Evolutionary conservation across 2,329 filamentous ascomycete species (phyloP).

Genomic region (Gaeumannomyces tritici): DNA sequence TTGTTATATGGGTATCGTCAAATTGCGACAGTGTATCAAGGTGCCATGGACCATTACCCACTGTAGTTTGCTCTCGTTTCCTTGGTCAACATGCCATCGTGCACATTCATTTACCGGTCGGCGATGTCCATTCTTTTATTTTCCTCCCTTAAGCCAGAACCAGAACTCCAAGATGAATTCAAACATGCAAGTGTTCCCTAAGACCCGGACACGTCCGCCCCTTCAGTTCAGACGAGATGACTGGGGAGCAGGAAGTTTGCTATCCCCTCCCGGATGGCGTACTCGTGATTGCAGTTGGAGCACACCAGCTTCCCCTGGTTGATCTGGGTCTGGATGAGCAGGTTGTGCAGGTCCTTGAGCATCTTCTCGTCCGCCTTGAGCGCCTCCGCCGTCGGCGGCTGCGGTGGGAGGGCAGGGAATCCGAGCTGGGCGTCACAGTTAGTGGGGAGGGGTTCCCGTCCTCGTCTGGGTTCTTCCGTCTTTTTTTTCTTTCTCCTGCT

Average conservation of each 20-base stretch:
- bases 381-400: conserved; percentile 52
- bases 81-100: not conserved
- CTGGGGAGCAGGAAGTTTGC: conserved; percentile 92
- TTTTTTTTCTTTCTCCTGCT: not conserved
- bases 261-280: conserved; percentile 89
- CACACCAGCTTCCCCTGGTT: conserved; percentile 83
- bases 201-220: not conserved
- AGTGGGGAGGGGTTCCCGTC: conserved; percentile 1
- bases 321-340: conserved; percentile 85
- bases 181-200: not conserved
- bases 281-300: conserved; percentile 80
- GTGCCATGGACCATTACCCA: not conserved
- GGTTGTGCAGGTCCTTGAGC: conserved; percentile 66
- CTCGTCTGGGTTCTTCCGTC: not conserved
- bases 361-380: conserved; percentile 58
- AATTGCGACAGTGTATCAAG: not conserved
- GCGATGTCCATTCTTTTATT: not conserved
- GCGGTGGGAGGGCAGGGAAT: conserved; percentile 61
- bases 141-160: not conserved
- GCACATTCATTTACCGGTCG: too few relatives aligned
- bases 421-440: conserved; percentile 52
- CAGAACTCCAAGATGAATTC: not conserved
- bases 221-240: conserved; percentile 60
- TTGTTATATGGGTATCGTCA: not conserved
- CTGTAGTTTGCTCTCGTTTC: not conserved